Evolutionary conservation across 441 rosid genomes (phyloP).

Genomic region (Melastoma candidum): DNA sequence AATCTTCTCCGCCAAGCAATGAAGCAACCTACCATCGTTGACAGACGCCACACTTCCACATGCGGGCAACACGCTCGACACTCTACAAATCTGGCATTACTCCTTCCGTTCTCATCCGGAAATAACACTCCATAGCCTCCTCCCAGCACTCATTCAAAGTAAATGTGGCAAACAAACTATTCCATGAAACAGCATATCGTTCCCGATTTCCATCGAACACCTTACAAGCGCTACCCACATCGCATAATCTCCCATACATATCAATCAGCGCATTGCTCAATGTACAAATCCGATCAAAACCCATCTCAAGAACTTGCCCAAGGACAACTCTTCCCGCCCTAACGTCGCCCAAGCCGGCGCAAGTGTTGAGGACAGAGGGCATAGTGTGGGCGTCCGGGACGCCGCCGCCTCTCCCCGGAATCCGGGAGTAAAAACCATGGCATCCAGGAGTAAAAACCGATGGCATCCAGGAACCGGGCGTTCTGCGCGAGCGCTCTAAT

Average conservation of each 20-base stretch:
- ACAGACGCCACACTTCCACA: slow-evolving; percentile 38
- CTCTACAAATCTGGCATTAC: slow-evolving; percentile 38
- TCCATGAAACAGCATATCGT: slow-evolving; percentile 50
- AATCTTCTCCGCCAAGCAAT: slow-evolving; percentile 38
- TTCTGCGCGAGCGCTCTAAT: slow-evolving; percentile 45
- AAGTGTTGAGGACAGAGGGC: slow-evolving; percentile 50
- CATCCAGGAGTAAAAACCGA: slow-evolving; percentile 6
- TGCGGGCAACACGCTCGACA: slow-evolving; percentile 48
- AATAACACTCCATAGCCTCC: slow-evolving; percentile 35
- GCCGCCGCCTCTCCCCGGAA: slow-evolving; percentile 22
- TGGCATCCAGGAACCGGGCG: slow-evolving; percentile 31
- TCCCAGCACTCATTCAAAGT: slow-evolving; percentile 36
- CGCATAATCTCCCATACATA: slow-evolving; percentile 35
- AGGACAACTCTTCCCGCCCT: slow-evolving; percentile 31
- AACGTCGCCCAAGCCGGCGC: slow-evolving; percentile 32
- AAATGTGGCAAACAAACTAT: slow-evolving; percentile 49
- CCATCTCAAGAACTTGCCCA: slow-evolving; percentile 23
- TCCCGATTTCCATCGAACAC: slow-evolving; percentile 42
- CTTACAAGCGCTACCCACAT: slow-evolving; percentile 24
- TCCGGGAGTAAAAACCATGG: slow-evolving; percentile 27
- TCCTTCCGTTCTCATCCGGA: slow-evolving; percentile 20
- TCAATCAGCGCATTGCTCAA: slow-evolving; percentile 49
- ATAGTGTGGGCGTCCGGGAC: slow-evolving; percentile 46
- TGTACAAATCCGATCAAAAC: slow-evolving; percentile 38
- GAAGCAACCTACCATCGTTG: slow-evolving; percentile 34